Evolutionary conservation across 2,329 filamentous ascomycete genomes (phyloP), one percentile per base, ranked within the genome.

Genomic region (Beauveria rudraprayagi): DNA sequence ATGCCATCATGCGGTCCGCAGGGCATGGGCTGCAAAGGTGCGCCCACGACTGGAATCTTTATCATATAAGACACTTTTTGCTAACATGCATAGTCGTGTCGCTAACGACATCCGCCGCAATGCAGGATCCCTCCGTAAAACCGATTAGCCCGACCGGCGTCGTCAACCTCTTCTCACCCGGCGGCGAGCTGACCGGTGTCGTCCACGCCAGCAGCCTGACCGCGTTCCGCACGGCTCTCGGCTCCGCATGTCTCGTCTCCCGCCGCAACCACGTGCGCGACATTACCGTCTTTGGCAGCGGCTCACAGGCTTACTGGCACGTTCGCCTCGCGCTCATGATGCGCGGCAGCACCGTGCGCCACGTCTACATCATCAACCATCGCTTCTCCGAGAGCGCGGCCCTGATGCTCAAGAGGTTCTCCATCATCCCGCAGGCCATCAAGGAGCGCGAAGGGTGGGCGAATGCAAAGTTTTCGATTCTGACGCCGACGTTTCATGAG

Each of bases 241-340:
- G 85, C 1, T 88, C 87, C 4, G 83, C 87, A 59, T 85, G 87
- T 28, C 79, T 91, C 0, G 78, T 91, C 40, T 73, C 75, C 22
- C 82, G 81, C 43, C 89, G 93, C 61, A 78, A 82, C 60, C 82
- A 82, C 30, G 87, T 96, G 47, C 86, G 88, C 70, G 90, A 87
- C 16, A 70, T 97, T 11, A 87, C 88, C 16, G 88, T 96, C 58
- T 97, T 97, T 71, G 93, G 93, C 26, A 87, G 89, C 40, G 93
- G 93, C 51, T 86, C 88, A 67, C 92, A 97, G 76, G 93, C 93
- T 14, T 96, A 93, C 77, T 97, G 92, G 92, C 93, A 97, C 71
- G 85, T 96, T 48, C 87, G 92, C 1, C 82, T 97, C 5, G 88
- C 92, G 0, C 80, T 97, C 11, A 80, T 93, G 65, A 80, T 94